Evolutionary conservation across 371 early-diverging fungal genomes (phyloP).

Genomic region (Mucor irregularis): DNA sequence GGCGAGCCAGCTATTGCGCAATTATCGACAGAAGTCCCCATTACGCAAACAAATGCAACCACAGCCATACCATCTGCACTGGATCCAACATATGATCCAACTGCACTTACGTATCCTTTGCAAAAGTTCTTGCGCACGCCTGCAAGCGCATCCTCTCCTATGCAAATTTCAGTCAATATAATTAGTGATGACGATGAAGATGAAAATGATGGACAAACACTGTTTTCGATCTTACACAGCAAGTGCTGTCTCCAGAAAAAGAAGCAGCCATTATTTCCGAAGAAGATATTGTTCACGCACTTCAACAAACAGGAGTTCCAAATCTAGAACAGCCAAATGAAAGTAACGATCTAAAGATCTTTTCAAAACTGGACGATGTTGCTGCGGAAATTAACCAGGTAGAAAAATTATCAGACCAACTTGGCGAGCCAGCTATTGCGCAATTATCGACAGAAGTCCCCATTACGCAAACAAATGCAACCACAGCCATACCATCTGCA

Average conservation of each 20-base stretch:
- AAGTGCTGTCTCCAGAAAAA: not conserved
- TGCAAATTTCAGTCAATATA: not conserved
- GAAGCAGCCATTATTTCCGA: not conserved
- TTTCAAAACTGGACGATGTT: no score
- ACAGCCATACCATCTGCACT: not conserved
- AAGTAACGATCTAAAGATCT: no score
- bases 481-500: not conserved
- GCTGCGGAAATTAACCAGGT: no score
- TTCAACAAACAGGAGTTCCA: no score
- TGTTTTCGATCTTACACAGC: not conserved
- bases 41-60: not conserved
- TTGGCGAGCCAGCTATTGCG: no score
- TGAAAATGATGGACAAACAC: not conserved
- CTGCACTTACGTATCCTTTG: constrained; percentile 8
- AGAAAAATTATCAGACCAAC: no score
- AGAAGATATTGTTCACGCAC: no score
- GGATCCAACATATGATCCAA: constrained; percentile 1
- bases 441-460: no score
- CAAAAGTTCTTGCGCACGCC: constrained; percentile 13
- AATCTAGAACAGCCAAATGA: no score
- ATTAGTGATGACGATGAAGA: not conserved
- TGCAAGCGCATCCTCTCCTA: not conserved
- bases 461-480: not conserved
- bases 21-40: no score
- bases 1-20: no score